A percentile compares a stretch with the other conserved stretches of the same genome.
phyloP scores from a whole-genome alignment of 345 rosid genomes.

The Gossypium bickii region DNA sequence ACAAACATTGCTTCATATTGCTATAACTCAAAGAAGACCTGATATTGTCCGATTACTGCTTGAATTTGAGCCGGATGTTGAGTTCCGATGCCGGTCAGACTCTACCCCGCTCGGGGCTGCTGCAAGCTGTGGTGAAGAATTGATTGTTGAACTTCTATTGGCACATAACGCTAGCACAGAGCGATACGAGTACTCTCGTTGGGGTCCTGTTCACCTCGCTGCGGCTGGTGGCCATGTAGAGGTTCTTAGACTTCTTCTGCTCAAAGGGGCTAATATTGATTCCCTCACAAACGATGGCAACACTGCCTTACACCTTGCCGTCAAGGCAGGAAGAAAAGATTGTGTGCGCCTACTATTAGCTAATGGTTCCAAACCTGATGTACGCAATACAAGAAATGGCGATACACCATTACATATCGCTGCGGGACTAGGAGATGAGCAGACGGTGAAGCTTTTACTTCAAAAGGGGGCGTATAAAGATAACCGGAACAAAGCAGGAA shows the following conservation, averaged over 20 bases:
- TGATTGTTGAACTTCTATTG: slow-evolving; percentile 51
- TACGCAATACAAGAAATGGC: slow-evolving; percentile 30
- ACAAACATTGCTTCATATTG: slow-evolving; percentile 48
- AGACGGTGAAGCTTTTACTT: slow-evolving; percentile 41
- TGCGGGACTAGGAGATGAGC: slow-evolving; percentile 44
- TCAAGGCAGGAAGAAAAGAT: slow-evolving; percentile 36
- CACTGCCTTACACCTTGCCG: slow-evolving; percentile 50
- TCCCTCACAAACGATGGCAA: slow-evolving; percentile 41
- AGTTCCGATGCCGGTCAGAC: slow-evolving; percentile 34
- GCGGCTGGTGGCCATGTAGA: slow-evolving; percentile 40
- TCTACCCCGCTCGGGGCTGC: slow-evolving; percentile 49
- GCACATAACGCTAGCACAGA: slow-evolving; percentile 43
- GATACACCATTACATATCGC: slow-evolving; percentile 53
- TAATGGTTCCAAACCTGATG: slow-evolving; percentile 36
- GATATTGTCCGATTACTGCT: slow-evolving; percentile 56
- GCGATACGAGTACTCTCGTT: slow-evolving; percentile 31
- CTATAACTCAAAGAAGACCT: slow-evolving; percentile 38
- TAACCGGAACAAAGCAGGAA: slow-evolving; percentile 37
- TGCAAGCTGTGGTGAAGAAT: slow-evolving; percentile 37
- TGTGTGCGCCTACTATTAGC: slow-evolving; percentile 41
- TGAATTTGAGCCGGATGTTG: slow-evolving; percentile 44
- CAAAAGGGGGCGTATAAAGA: slow-evolving; percentile 48
- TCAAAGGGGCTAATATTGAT: slow-evolving; percentile 43
- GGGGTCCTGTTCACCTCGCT: slow-evolving; percentile 55
- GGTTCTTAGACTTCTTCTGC: slow-evolving; percentile 44